Conservation (phyloP, 768 basidiomycete species). For the Rhizopogon vesiculosus region DNA sequence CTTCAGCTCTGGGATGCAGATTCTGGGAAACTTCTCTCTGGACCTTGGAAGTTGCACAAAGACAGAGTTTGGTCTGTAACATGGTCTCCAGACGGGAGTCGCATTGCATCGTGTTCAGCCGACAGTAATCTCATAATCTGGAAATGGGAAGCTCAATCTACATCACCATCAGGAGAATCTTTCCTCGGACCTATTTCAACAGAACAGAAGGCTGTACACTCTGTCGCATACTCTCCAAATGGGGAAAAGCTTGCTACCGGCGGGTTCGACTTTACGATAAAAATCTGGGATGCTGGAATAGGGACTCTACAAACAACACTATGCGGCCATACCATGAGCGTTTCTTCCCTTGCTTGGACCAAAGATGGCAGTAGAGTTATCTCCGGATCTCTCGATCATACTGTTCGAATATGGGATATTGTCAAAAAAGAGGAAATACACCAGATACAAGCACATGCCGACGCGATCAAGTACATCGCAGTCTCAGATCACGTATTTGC, state of each 20-base stretch:
- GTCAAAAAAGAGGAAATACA: background rate
- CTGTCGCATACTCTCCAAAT: conserved; percentile 14
- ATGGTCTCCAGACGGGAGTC: conserved; percentile 18
- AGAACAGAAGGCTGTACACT: conserved; percentile 14
- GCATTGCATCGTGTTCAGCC: conserved; percentile 8
- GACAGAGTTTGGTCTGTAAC: conserved; percentile 7
- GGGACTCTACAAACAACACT: background rate
- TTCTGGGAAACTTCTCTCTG: conserved; percentile 10
- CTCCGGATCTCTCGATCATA: background rate
- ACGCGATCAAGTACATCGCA: background rate
- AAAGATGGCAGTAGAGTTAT: background rate
- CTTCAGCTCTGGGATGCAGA: conserved; percentile 17
- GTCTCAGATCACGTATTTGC: background rate
- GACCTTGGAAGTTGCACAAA: conserved; percentile 12
- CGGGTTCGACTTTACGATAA: conserved; percentile 13
- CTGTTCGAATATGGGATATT: background rate
- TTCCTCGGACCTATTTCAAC: conserved; percentile 4
- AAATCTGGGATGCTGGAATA: conserved; percentile 14
- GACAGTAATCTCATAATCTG: background rate
- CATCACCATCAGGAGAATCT: background rate
- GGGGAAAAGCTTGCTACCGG: conserved; percentile 16
- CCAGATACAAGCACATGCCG: background rate
- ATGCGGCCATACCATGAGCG: background rate
- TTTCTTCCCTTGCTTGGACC: background rate
- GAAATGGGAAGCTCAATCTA: too few species aligned